These are phyloP conservation scores for Paecilomyces niveus DNA, from an alignment of 2,329 filamentous ascomycete genomes.

Conservation along the genomic window DNA sequence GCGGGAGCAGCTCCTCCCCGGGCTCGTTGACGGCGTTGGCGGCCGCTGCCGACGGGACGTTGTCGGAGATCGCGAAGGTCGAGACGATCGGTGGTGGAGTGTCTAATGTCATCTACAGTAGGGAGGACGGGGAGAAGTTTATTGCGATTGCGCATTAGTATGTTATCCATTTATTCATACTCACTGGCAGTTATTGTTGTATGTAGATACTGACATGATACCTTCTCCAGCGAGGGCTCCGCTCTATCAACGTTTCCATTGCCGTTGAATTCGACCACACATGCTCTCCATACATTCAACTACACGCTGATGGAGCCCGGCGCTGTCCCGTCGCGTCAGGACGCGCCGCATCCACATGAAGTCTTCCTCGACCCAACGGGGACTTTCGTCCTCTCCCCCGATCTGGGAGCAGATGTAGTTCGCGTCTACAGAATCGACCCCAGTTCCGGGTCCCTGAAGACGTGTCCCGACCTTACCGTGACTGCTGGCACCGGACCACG, in stretches of 20 bases:
- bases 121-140: conserved; percentile 15
- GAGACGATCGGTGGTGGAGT: conserved; percentile 24
- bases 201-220: conserved; percentile 11
- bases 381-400: conserved; percentile 56
- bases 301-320: conserved; percentile 33
- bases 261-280: conserved; percentile 12
- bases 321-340: conserved; percentile 42
- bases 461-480: conserved; percentile 37
- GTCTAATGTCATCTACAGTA: conserved; percentile 25
- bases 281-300: conserved; percentile 32
- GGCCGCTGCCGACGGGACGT: conserved; percentile 10
- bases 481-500: conserved; percentile 55
- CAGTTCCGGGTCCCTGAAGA: conserved; percentile 35
- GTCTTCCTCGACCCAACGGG: conserved; percentile 60
- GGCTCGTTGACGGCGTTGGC: conserved; percentile 23
- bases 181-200: not conserved
- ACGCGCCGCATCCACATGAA: conserved; percentile 57
- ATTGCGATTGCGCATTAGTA: conserved; percentile 34
- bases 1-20: conserved; percentile 16
- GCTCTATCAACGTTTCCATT: conserved; percentile 26
- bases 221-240: conserved; percentile 14
- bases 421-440: conserved; percentile 51
- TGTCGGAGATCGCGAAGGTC: conserved; percentile 14
- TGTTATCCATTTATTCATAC: conserved; percentile 6
- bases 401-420: conserved; percentile 58